Evolutionary conservation across 2,329 filamentous ascomycete species (phyloP).

Genomic region (Fusarium xyrophilum): DNA sequence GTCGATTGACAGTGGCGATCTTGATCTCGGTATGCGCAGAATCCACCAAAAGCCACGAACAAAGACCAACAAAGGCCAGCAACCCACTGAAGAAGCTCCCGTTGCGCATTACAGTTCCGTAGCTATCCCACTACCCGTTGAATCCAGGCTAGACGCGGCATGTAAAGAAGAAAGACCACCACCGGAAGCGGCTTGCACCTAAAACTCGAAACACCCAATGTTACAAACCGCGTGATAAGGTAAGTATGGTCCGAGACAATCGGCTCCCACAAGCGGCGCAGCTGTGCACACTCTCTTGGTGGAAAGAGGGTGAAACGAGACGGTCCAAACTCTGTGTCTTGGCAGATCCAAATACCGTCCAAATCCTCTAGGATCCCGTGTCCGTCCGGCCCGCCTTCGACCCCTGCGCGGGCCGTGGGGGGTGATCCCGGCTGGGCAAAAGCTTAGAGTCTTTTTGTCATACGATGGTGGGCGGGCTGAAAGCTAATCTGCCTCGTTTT

Average conservation of each 20-base stretch:
- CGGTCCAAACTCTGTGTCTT: background rate
- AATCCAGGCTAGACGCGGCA: background rate
- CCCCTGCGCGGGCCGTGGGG: conserved; percentile 10
- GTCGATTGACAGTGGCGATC: background rate
- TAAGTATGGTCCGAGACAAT: background rate
- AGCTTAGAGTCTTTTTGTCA: conserved; percentile 16
- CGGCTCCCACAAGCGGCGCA: background rate
- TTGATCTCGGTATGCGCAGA: background rate
- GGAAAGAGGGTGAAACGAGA: background rate
- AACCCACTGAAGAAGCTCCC: too few relatives aligned
- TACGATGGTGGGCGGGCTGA: conserved; percentile 4
- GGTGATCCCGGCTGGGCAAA: conserved; percentile 27
- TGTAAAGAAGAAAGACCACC: background rate
- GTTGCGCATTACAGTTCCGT: background rate
- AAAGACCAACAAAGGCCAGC: background rate
- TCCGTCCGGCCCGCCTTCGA: conserved; percentile 9
- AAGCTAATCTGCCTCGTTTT: background rate
- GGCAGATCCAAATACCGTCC: background rate
- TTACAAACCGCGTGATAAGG: background rate
- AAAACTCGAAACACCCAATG: background rate
- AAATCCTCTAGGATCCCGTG: background rate
- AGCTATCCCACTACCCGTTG: background rate
- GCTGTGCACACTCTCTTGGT: background rate
- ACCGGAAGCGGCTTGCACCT: background rate
- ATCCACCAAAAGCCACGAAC: background rate